Evolutionary conservation across 352 stramenopile species (phyloP).

Genomic region (Phytophthora boehmeriae): DNA sequence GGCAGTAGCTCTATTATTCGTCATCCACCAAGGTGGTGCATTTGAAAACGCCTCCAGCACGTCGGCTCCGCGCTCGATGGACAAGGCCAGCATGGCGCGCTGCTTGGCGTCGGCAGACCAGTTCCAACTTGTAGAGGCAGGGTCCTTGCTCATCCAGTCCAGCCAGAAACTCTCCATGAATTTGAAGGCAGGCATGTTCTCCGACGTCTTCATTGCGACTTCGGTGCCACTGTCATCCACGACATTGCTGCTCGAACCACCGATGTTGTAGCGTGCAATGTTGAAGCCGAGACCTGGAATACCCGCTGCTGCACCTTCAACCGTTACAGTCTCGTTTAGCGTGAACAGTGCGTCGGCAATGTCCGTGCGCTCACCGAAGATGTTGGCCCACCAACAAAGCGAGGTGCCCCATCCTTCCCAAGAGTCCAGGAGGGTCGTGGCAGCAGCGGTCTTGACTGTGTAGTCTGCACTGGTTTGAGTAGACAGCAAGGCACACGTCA

Average conservation of each 20-base stretch:
- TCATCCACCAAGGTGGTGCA: constrained; percentile 70
- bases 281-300: constrained; percentile 56
- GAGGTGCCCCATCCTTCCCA: constrained; percentile 69
- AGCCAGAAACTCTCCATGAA: constrained; percentile 59
- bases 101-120: constrained; percentile 55
- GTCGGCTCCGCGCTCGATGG: constrained; percentile 44
- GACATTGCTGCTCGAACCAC: constrained; percentile 46
- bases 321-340: constrained; percentile 38
- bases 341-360: constrained; percentile 63
- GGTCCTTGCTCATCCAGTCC: constrained; percentile 54
- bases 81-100: constrained; percentile 42
- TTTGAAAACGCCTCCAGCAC: constrained; percentile 64
- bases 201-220: constrained; percentile 47
- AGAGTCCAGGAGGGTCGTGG: constrained; percentile 22
- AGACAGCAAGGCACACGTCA: constrained; percentile 21
- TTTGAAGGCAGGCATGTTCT: constrained; percentile 59
- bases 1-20: constrained; percentile 49
- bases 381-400: constrained; percentile 66
- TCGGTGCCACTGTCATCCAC: constrained; percentile 45
- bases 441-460: constrained; percentile 25
- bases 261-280: constrained; percentile 69
- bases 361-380: constrained; percentile 50
- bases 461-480: constrained; percentile 27
- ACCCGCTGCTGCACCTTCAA: constrained; percentile 22
- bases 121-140: constrained; percentile 51